These are phyloP conservation scores for Pistacia atlantica DNA, from an alignment of 345 rosid species.

Conservation along the genomic window DNA sequence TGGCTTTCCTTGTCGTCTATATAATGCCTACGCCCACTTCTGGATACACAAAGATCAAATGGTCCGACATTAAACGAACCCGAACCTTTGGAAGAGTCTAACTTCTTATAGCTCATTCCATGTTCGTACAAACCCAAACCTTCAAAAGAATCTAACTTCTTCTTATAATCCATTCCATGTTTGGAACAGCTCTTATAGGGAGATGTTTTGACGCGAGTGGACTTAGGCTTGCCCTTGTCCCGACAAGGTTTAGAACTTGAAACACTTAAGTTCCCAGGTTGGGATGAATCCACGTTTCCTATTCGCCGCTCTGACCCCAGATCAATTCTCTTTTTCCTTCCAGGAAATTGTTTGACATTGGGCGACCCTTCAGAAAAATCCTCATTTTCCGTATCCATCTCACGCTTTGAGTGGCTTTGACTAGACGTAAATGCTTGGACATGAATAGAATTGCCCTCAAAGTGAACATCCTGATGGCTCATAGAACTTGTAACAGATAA, in stretches of 20 bases:
- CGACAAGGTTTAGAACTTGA: not conserved
- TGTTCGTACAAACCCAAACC: not conserved
- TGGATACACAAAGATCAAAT: slow-evolving; percentile 34
- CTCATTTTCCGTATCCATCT: not conserved
- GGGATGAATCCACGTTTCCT: not conserved
- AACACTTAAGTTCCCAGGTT: not conserved
- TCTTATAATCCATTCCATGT: not conserved
- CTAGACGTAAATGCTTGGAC: no score
- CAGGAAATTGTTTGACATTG: not conserved
- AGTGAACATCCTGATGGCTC: no score
- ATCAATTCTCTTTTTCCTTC: slow-evolving; percentile 23
- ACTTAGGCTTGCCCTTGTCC: slow-evolving; percentile 2
- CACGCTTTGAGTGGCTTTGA: no score
- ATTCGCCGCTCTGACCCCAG: slow-evolving; percentile 4
- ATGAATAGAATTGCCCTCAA: no score
- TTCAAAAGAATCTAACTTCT: not conserved
- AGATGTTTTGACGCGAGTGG: not conserved
- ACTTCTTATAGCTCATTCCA: not conserved
- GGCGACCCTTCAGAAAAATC: not conserved
- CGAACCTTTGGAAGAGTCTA: not conserved
- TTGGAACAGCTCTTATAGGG: not conserved
- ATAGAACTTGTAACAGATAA: no score
- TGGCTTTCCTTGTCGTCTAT: not conserved
- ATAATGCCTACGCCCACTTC: not conserved
- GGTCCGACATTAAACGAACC: slow-evolving; percentile 18